Conservation (phyloP, 768 basidiomycete species). For the Clitopilus passeckerianus region DNA sequence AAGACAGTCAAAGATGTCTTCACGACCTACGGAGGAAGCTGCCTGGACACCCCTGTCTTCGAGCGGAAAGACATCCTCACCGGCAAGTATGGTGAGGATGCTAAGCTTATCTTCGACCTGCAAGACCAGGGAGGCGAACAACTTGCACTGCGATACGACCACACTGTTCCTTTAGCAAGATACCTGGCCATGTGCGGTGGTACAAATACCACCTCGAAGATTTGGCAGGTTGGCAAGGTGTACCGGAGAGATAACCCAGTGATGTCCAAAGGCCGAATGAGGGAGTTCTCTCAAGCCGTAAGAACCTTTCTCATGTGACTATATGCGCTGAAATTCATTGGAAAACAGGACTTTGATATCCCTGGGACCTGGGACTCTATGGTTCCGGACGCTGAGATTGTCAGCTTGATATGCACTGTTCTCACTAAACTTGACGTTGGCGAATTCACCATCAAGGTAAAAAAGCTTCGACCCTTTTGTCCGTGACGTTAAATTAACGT, state of each 20-base stretch:
- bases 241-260: constrained; percentile 95
- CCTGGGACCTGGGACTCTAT: constrained; percentile 90
- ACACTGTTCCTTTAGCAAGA: constrained; percentile 94
- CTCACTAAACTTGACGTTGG: constrained; percentile 83
- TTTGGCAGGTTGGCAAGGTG: constrained; percentile 99
- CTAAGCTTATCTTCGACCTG: constrained; percentile 96
- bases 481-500: too few relatives aligned
- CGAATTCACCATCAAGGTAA: constrained; percentile 90
- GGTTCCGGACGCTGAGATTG: constrained; percentile 94
- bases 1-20: constrained; percentile 84
- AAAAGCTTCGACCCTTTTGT: background rate
- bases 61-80: constrained; percentile 95
- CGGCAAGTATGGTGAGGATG: constrained; percentile 97
- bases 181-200: constrained; percentile 95
- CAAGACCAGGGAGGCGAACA: constrained; percentile 98
- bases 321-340: background rate
- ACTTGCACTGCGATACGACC: constrained; percentile 90
- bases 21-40: constrained; percentile 81
- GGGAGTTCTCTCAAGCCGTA: constrained; percentile 97
- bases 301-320: constrained; percentile 13
- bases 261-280: constrained; percentile 97
- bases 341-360: constrained; percentile 86
- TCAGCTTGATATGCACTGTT: constrained; percentile 78
- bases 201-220: constrained; percentile 67
- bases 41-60: constrained; percentile 97